Conservation (phyloP, 2,329 filamentous ascomycete species). For the Zymoseptoria ardabiliae region DNA sequence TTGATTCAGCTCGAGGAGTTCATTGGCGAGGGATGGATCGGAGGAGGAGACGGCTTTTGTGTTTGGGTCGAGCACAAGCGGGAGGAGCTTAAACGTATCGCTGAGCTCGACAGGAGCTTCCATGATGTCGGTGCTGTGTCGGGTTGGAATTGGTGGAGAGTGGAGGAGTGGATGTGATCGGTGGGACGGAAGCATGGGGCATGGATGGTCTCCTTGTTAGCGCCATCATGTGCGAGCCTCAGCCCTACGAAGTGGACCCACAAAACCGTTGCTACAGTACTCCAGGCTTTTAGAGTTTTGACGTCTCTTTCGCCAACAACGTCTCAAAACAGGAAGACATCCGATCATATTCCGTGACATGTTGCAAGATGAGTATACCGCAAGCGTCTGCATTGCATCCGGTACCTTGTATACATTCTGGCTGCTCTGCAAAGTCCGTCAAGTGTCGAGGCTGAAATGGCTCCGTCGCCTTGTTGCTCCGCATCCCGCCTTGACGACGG, state of each 20-base stretch:
- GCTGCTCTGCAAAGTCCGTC: not conserved
- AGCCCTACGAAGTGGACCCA: not conserved
- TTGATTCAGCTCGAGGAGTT: conserved; percentile 65
- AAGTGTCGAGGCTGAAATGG: not conserved
- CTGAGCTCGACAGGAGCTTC: not conserved
- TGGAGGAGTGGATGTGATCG: not conserved
- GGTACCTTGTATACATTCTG: too few relatives aligned
- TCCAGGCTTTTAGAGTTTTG: not conserved
- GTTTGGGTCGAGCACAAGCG: conserved; percentile 67
- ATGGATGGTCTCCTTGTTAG: not conserved
- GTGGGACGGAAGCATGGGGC: not conserved
- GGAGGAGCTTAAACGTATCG: conserved; percentile 16
- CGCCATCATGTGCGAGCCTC: not conserved
- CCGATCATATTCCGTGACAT: not conserved
- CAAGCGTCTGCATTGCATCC: not conserved
- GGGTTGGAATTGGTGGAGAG: not conserved
- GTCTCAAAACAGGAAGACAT: not conserved
- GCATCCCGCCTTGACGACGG: not conserved
- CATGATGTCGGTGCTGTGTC: conserved; percentile 1
- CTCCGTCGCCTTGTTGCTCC: not conserved
- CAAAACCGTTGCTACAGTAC: not conserved
- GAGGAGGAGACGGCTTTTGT: conserved; percentile 62
- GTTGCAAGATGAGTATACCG: not conserved
- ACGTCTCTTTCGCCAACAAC: not conserved
- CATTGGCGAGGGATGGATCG: conserved; percentile 35